phyloP scores from a whole-genome alignment of 257 asterid genomes.

The Nyctanthes arbortristis region DNA sequence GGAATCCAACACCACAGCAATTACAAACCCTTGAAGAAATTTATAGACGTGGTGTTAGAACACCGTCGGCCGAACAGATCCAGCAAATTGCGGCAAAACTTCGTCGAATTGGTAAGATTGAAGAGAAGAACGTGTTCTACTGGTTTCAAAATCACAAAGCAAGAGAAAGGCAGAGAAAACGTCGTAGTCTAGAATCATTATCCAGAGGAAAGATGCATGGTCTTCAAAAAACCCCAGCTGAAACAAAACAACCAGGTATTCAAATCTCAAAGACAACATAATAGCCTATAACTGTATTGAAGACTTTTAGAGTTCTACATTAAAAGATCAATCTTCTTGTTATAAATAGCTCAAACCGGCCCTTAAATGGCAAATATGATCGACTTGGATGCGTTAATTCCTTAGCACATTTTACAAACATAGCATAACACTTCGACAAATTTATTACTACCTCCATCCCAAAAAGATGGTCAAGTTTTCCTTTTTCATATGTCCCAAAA shows the following conservation, averaged over 20 bases:
- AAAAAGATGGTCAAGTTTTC: no score
- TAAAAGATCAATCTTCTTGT: no score
- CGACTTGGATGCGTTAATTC: no score
- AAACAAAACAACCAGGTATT: conserved; percentile 37
- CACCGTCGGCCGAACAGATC: conserved; percentile 84
- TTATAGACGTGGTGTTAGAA: conserved; percentile 63
- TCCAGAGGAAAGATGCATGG: conserved; percentile 21
- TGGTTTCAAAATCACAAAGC: conserved; percentile 89
- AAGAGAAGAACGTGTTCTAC: conserved; percentile 81
- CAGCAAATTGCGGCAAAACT: conserved; percentile 68
- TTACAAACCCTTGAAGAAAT: conserved; percentile 70
- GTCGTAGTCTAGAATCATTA: conserved; percentile 48
- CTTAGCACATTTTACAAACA: no score
- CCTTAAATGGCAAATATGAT: no score
- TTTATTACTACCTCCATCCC: no score
- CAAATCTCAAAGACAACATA: no score
- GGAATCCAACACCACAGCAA: conserved; percentile 94
- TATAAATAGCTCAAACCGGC: no score
- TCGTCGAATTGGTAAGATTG: conserved; percentile 67
- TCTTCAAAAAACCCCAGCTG: conserved; percentile 2
- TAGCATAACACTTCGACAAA: no score
- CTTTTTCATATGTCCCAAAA: no score
- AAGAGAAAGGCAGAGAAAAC: conserved; percentile 78
- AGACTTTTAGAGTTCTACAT: neutral
- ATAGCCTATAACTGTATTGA: no score